Base-by-base conservation (phyloP, 1,284 basidiomycete genomes). In the Phylloporus sp. region DNA sequence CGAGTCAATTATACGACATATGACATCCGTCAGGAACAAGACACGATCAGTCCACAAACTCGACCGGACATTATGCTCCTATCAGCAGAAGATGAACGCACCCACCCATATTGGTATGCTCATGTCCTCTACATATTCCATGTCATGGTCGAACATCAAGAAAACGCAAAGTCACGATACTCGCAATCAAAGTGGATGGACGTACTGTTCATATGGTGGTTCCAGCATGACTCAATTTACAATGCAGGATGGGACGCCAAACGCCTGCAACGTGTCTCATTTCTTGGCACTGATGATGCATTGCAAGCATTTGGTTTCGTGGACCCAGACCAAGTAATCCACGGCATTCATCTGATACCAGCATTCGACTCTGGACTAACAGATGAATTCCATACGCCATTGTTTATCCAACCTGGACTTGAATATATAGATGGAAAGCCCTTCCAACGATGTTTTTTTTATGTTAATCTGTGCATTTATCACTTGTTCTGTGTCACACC, bases 81-180 rank as follows among this genome's bases (percentile, higher is more conserved):
- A 1, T 63, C 62, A 5, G 43, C 62, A 12, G 49, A 68, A 10
- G 55, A 68, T 4, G 25, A 58, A n/a, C 23, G 6, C 23, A 7
- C 3, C 0, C 66, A 68, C n/a, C 53, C 68, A 10, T 68, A 68
- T 12, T 68, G 62, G 68, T 68, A 68, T 35, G 59, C 62, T 15
- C 1, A 19, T 5, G 32, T 37, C 6, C 29, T 56, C 3, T 56
- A 35, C 15, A 32, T 56, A 3, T 56, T 56, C 29, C 55, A 56
- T 25, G 32, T 35, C 55, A 56, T 56, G 55, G 55, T 35, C 19
- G 55, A 56, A 56, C 55, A 56, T 23, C 19, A 10, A 32, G 32
- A 56, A 25, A 32, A 56, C 20, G 19, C 19, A 56, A 20, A 27
- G 17, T 56, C 55, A 17, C 55, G 20, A 23, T 56, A 56, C 32